Percentiles rank a stretch among this genome's conserved stretches.
These are phyloP conservation scores for Bonia amplexicaulis DNA, from an alignment of 176 grass and related monocot species.

Conservation along the genomic window DNA sequence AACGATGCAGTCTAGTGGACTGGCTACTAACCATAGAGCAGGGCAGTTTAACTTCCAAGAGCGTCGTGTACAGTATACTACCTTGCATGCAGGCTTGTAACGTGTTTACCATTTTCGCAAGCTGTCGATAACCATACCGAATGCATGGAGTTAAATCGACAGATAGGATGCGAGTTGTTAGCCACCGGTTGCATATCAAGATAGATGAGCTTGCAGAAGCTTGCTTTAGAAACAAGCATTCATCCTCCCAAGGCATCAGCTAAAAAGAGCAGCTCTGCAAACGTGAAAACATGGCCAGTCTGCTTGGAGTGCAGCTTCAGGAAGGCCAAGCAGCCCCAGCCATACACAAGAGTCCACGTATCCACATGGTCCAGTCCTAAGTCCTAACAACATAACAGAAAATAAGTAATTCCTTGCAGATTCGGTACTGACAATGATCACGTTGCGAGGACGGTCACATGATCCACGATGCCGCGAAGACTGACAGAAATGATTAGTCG, in stretches of 20 bases:
- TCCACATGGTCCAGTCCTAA: neutral
- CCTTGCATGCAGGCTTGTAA: too few species aligned
- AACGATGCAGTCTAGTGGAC: too few species aligned
- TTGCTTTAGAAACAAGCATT: neutral
- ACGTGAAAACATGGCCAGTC: neutral
- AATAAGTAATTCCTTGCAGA: neutral
- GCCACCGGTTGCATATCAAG: neutral
- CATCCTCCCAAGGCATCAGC: constrained; percentile 21
- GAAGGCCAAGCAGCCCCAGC: neutral
- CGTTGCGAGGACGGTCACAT: neutral
- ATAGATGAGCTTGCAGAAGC: neutral
- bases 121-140: too few species aligned
- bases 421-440: neutral
- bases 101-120: too few species aligned
- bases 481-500: neutral
- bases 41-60: too few species aligned
- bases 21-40: too few species aligned
- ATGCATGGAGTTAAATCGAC: too few species aligned
- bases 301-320: neutral
- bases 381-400: neutral
- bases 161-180: neutral
- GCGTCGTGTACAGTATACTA: too few species aligned
- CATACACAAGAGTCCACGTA: neutral
- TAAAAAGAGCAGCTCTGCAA: neutral
- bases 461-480: neutral